These are phyloP conservation scores for Komagataella ulmi DNA, from an alignment of 805 yeast genomes.

Conservation along the genomic window DNA sequence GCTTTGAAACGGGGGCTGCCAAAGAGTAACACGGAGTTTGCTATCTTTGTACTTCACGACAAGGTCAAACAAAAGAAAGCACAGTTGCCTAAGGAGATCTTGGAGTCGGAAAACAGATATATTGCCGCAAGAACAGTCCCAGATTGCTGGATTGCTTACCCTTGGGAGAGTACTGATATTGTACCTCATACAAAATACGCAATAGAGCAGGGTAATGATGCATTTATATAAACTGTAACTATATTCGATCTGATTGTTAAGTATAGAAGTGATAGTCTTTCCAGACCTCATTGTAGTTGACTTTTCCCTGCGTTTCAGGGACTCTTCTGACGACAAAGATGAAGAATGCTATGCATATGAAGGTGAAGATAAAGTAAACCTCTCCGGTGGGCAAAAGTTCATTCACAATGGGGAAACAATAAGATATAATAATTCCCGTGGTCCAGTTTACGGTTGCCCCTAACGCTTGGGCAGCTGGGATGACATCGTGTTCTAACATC, in stretches of 20 bases:
- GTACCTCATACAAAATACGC: slow-evolving; percentile 63
- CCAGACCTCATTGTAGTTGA: slow-evolving; percentile 50
- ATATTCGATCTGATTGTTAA: background rate
- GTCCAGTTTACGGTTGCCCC: slow-evolving; percentile 81
- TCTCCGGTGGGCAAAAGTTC: slow-evolving; percentile 44
- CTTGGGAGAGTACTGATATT: slow-evolving; percentile 77
- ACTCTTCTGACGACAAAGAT: slow-evolving; percentile 27
- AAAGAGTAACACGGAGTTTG: slow-evolving; percentile 48
- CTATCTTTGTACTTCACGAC: slow-evolving; percentile 69
- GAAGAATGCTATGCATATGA: slow-evolving; percentile 31
- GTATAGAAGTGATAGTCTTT: background rate
- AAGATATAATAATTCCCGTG: slow-evolving; percentile 66
- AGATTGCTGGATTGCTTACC: slow-evolving; percentile 77
- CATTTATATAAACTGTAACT: slow-evolving; percentile 1
- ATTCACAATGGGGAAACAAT: slow-evolving; percentile 55
- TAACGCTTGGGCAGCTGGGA: slow-evolving; percentile 72
- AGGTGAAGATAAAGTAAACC: slow-evolving; percentile 54
- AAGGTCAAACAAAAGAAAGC: slow-evolving; percentile 64
- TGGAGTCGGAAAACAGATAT: slow-evolving; percentile 39
- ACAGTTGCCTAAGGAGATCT: slow-evolving; percentile 49
- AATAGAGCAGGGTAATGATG: slow-evolving; percentile 61
- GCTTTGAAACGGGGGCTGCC: slow-evolving; percentile 37
- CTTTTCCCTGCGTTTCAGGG: slow-evolving; percentile 58
- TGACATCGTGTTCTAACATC: slow-evolving; percentile 56
- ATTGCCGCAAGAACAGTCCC: slow-evolving; percentile 67